Evolutionary conservation across 495 filamentous ascomycete species (phyloP), one percentile per base, ranked within the genome.

Genomic region (Penicillium psychrofluorescens): DNA sequence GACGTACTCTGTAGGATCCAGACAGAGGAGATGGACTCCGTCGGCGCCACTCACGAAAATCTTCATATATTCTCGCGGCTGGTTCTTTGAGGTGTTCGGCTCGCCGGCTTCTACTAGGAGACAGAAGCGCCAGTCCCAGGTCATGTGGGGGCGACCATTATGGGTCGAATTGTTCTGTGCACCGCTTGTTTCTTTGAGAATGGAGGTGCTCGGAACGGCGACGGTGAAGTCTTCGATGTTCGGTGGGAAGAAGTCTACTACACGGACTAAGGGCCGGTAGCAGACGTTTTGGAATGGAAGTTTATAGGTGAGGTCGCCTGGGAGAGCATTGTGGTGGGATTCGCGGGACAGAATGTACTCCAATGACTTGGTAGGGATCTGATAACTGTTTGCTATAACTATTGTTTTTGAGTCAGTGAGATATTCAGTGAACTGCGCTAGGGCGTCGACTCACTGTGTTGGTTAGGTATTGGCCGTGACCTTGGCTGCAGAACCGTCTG

Each of bases 61-160:
- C 64, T 81, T 84, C 36, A 90, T 53, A 15, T 64, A 63, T 12
- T 68, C 58, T 34, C 59, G 67, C 30, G 50, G 36, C 38, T 72
- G 49, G 28, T 54, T 48, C 29, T 61, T 61, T 30, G 52, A 39
- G n/a, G 58, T 35, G 12, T 46, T 16, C 6, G 58, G 49, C 43
- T 49, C 46, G 0, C 72, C 74, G 45, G 84, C 80, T 59, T 90
- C 81, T 11, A 95, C 77, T 8, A 83, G 67, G 33, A 95, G 68
- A 29, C 71, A 75, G 53, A 95, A 94, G 16, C 79, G 76, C 88
- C 88, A 94, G 55, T 87, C 78, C 86, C 86, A 92, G 50, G 47
- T 39, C 30, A 33, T 30, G 62, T 62, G 44, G 49, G 55, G 58
- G 6, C 38, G 40, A 28, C 62, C 61, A 6, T 56, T 65, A 15